Evolutionary conservation across 441 rosid genomes (phyloP).

Genomic region (Brassica hybrid): DNA sequence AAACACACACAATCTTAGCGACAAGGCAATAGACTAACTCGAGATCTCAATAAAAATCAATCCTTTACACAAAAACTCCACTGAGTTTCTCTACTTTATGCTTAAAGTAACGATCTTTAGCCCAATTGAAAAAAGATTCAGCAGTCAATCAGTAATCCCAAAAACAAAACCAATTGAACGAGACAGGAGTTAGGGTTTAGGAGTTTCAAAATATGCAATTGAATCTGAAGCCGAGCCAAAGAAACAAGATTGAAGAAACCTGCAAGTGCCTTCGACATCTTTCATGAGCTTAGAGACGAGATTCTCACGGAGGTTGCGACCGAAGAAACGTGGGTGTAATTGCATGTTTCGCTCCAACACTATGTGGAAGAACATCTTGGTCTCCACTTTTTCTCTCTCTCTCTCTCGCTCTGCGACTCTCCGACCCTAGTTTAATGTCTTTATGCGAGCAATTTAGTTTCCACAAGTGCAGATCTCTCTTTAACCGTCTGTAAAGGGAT

Average conservation of each 20-base stretch:
- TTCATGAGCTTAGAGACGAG: slow-evolving; percentile 92
- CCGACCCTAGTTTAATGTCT: background rate
- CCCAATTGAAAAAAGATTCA: background rate
- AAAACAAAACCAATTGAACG: slow-evolving; percentile 8
- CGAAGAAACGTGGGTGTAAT: slow-evolving; percentile 87
- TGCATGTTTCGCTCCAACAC: slow-evolving; percentile 92
- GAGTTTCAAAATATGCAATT: slow-evolving; percentile 4
- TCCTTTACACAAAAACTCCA: background rate
- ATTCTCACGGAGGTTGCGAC: slow-evolving; percentile 86
- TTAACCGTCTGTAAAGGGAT: too few species aligned
- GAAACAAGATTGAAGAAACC: slow-evolving; percentile 43
- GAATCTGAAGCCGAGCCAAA: background rate
- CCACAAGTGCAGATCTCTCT: too few species aligned
- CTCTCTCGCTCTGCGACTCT: background rate
- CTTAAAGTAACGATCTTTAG: background rate
- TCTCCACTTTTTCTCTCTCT: background rate
- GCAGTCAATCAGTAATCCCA: background rate
- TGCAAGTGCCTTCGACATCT: slow-evolving; percentile 99
- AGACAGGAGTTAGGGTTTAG: slow-evolving; percentile 13
- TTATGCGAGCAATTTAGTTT: background rate
- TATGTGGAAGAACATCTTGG: slow-evolving; percentile 82
- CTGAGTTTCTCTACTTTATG: background rate
- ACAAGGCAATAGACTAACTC: background rate
- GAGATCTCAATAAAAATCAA: background rate
- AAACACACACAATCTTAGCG: background rate